Base-by-base conservation (phyloP, 1,284 basidiomycete genomes). In the Moniliella sp. region DNA sequence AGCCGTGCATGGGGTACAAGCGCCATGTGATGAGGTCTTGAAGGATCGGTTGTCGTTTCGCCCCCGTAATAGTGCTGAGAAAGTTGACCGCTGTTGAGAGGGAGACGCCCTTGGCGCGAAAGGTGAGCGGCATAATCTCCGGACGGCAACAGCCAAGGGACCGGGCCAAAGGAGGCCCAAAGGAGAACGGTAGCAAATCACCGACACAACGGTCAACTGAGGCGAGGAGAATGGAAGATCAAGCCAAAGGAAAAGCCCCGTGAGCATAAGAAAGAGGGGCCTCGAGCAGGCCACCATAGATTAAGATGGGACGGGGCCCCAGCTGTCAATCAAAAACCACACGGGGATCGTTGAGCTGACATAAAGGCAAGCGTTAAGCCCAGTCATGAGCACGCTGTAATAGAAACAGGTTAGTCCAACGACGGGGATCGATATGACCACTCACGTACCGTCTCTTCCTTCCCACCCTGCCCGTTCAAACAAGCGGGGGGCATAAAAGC, bases 281-380 rank as follows among this genome's bases (percentile, higher is more conserved):
- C 76, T 84, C 64, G 27, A 61, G 18, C 14, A 82, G 71, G n/a
- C 83, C 81, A 7, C 88, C 88, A 2, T 74, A 76, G n/a, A 97
- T 68, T 2, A 97, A 67, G 45, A 94, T 93, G 3, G 76, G 67
- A 0, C 88, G 73, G 30, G 71, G 9, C 88, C 88, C 71, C 79
- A 81, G 2, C 74, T 71, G 55, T 97, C 88, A 34, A 93, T 79
- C 28, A 97, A 70, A 62, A 81, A 83, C 88, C 88, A 97, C 2
- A 82, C 83, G 34, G 45, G 50, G 4, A 52, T 35, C 36, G 52
- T 48, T 9, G 37, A 40, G 18, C 52, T 34, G 19, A 84, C 62
- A 59, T 93, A 93, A 45, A 84, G 79, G 36, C 60, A 47, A 15
- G 48, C 53, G 32, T 55, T 57, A 37, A 57, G n/a, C 16, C 28